These are phyloP conservation scores for Scytalidium sp. DNA, from an alignment of 2,329 filamentous ascomycete genomes.

Conservation along the genomic window DNA sequence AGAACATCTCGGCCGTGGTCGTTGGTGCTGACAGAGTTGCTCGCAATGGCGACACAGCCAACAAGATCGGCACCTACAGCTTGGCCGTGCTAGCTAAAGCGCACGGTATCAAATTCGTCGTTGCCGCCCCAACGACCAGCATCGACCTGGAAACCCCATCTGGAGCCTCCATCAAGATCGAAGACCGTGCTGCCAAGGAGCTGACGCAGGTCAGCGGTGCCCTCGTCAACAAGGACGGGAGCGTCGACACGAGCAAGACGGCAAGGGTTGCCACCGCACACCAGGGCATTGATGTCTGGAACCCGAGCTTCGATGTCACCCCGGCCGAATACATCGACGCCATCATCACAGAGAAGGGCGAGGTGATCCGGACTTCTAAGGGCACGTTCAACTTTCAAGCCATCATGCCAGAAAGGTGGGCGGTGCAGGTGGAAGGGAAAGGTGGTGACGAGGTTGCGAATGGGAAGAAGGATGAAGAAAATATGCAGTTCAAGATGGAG, in stretches of 20 bases:
- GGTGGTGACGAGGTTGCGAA: background rate
- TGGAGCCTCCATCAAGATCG: conserved; percentile 81
- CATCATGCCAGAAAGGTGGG: conserved; percentile 56
- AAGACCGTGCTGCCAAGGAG: conserved; percentile 79
- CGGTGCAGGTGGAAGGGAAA: conserved; percentile 14
- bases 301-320: conserved; percentile 95
- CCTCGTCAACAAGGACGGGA: conserved; percentile 55
- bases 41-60: conserved; percentile 94
- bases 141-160: conserved; percentile 81
- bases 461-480: conserved; percentile 9
- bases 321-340: conserved; percentile 86
- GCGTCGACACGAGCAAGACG: conserved; percentile 58
- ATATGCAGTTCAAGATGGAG: conserved; percentile 17
- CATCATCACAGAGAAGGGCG: conserved; percentile 88
- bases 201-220: conserved; percentile 83
- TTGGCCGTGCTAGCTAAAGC: conserved; percentile 85
- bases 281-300: conserved; percentile 82
- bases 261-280: conserved; percentile 78
- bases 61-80: conserved; percentile 96
- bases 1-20: conserved; percentile 80
- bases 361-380: conserved; percentile 71
- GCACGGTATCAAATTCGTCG: conserved; percentile 90
- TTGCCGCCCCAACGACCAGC: conserved; percentile 90
- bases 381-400: conserved; percentile 66
- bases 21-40: conserved; percentile 95